A percentile compares a stretch with the other conserved stretches of the same genome.
Evolutionary conservation across 2,329 filamentous ascomycete genomes (phyloP).

Genomic region (Alternaria sp.): DNA sequence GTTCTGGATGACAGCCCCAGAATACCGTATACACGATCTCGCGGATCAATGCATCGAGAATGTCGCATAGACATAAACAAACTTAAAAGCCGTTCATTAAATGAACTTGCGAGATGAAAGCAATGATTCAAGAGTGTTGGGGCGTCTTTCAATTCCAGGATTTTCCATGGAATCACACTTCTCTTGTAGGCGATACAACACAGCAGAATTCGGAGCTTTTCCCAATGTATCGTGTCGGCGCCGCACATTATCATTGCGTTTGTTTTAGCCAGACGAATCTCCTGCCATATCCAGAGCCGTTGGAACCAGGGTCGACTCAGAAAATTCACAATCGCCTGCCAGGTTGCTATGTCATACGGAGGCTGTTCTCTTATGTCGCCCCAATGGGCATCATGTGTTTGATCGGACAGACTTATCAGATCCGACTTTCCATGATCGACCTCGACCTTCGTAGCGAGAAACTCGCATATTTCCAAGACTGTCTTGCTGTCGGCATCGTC

Average conservation of each 20-base stretch:
- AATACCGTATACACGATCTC: slow-evolving; percentile 1
- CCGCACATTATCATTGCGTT: neutral
- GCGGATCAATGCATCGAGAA: neutral
- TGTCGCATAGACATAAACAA: neutral
- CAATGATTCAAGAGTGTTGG: neutral
- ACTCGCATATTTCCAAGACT: neutral
- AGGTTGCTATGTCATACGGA: neutral
- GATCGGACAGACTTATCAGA: neutral
- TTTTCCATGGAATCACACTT: neutral
- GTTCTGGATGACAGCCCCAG: neutral
- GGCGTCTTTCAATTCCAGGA: neutral
- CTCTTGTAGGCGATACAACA: neutral
- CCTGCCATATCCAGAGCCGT: neutral
- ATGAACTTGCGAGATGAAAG: neutral
- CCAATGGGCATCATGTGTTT: neutral
- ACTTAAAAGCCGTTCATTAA: too few species aligned
- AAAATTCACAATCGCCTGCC: neutral
- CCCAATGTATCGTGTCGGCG: neutral
- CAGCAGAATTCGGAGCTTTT: neutral
- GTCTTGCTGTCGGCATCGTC: neutral
- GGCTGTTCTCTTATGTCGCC: neutral
- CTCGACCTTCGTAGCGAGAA: neutral
- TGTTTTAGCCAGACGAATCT: neutral
- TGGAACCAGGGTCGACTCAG: neutral
- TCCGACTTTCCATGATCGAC: neutral